A percentile compares a stretch with the other conserved stretches of the same genome.
Conservation (phyloP, 805 yeast genomes). For the Kluyveromyces siamensis region DNA sequence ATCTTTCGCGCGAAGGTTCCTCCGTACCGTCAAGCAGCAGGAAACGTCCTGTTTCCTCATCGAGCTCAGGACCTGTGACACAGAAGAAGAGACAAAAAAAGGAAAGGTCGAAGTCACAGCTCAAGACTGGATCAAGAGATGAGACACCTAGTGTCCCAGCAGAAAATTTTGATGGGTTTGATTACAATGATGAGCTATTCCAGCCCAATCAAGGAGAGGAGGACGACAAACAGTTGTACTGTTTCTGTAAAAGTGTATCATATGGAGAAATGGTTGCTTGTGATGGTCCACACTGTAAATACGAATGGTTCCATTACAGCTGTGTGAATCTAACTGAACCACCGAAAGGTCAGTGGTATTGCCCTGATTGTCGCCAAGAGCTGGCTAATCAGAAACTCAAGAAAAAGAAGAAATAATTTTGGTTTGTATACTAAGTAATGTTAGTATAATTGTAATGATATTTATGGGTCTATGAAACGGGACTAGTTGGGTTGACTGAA, state of each 20-base stretch:
- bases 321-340: conserved; percentile 88
- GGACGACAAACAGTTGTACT: conserved; percentile 65
- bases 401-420: conserved; percentile 16
- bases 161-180: conserved; percentile 16
- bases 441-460: not conserved
- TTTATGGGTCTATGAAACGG: no score
- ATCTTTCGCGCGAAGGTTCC: conserved; percentile 24
- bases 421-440: not conserved
- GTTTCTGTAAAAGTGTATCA: conserved; percentile 90
- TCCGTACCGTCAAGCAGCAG: conserved; percentile 10
- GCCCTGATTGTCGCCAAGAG: conserved; percentile 64
- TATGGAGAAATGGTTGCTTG: conserved; percentile 97
- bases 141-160: conserved; percentile 4
- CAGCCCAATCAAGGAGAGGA: conserved; percentile 33
- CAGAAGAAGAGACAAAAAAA: conserved; percentile 16
- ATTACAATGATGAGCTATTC: conserved; percentile 28
- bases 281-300: conserved; percentile 80
- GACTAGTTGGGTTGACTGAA: no score
- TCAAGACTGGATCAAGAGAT: conserved; percentile 1
- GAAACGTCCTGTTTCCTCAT: conserved; percentile 1
- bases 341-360: conserved; percentile 91
- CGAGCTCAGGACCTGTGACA: conserved; percentile 7
- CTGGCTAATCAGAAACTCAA: conserved; percentile 23
- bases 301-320: conserved; percentile 93
- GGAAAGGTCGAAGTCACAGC: conserved; percentile 4